These are phyloP conservation scores for Filobasidium floriforme DNA, from an alignment of 768 basidiomycete species.

Conservation along the genomic window DNA sequence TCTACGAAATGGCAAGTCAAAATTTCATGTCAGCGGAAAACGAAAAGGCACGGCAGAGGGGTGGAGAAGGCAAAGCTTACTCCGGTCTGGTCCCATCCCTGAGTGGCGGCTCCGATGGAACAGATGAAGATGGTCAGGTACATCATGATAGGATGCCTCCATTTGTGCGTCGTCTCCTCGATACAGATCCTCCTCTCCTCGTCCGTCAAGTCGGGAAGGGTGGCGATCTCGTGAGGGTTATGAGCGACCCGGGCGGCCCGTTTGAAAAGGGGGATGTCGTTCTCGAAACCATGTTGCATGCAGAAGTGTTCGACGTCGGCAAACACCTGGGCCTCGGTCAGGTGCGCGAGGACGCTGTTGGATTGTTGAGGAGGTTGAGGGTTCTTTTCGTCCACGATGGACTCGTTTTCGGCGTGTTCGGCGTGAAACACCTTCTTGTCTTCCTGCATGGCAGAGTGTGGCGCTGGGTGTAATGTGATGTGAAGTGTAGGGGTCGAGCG, in stretches of 20 bases:
- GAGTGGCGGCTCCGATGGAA: constrained; percentile 30
- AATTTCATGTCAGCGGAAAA: too few species aligned
- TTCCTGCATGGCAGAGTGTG: neutral
- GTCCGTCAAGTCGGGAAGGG: constrained; percentile 30
- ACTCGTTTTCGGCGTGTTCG: neutral
- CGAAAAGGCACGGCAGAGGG: neutral
- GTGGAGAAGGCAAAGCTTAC: neutral
- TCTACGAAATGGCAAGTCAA: neutral
- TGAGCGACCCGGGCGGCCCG: constrained; percentile 39
- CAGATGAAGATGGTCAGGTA: constrained; percentile 33
- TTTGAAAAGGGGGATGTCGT: constrained; percentile 23
- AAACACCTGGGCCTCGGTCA: constrained; percentile 28
- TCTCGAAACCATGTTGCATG: constrained; percentile 28
- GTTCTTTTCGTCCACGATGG: neutral
- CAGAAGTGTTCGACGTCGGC: constrained; percentile 30
- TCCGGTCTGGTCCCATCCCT: constrained; percentile 42
- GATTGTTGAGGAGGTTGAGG: constrained; percentile 21
- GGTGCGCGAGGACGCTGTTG: constrained; percentile 27
- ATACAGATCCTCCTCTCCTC: constrained; percentile 35
- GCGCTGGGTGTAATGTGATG: too few species aligned
- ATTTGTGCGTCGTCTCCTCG: constrained; percentile 40
- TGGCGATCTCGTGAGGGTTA: constrained; percentile 31
- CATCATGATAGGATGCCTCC: constrained; percentile 38
- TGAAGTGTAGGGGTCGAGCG: too few species aligned
- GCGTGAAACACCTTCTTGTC: neutral